Conservation (phyloP, 495 filamentous ascomycete species). For the Penicillium turbatum region DNA sequence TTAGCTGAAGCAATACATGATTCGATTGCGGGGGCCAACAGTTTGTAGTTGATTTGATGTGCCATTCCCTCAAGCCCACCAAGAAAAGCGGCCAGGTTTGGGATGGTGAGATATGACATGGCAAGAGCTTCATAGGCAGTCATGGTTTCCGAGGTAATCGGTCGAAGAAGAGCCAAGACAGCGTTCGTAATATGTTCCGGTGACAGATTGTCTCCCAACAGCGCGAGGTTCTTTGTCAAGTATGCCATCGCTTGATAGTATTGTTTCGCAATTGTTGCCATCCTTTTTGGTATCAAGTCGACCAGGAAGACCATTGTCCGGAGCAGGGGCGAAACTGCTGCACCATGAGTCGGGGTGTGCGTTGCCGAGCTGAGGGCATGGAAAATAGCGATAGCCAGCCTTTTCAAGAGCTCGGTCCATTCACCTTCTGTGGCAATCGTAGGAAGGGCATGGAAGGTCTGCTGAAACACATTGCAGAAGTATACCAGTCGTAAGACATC, state of each 20-base stretch:
- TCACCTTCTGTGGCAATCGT: slow-evolving; percentile 41
- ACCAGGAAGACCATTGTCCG: slow-evolving; percentile 37
- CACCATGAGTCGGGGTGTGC: slow-evolving; percentile 14
- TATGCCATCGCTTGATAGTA: slow-evolving; percentile 45
- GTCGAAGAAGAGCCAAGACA: slow-evolving; percentile 47
- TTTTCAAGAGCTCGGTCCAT: slow-evolving; percentile 46
- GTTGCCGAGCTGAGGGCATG: slow-evolving; percentile 35
- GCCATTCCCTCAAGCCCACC: slow-evolving; percentile 46
- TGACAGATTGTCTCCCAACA: slow-evolving; percentile 19
- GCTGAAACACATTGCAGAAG: slow-evolving; percentile 42
- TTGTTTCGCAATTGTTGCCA: slow-evolving; percentile 39
- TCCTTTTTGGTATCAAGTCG: slow-evolving; percentile 43
- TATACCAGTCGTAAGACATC: slow-evolving; percentile 43
- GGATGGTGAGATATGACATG: slow-evolving; percentile 48
- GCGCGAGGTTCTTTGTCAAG: slow-evolving; percentile 33
- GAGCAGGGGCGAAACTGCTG: slow-evolving; percentile 35
- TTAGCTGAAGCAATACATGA: slow-evolving; percentile 29
- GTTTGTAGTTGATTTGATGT: slow-evolving; percentile 49
- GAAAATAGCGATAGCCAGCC: slow-evolving; percentile 44
- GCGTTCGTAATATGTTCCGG: slow-evolving; percentile 27
- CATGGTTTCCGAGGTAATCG: slow-evolving; percentile 44
- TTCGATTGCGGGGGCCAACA: slow-evolving; percentile 48
- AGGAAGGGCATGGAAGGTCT: slow-evolving; percentile 34
- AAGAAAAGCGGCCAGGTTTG: slow-evolving; percentile 38
- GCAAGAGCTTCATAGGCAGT: slow-evolving; percentile 57